Conservation (phyloP, 306 rosid species). For the Lotus japonicus region DNA sequence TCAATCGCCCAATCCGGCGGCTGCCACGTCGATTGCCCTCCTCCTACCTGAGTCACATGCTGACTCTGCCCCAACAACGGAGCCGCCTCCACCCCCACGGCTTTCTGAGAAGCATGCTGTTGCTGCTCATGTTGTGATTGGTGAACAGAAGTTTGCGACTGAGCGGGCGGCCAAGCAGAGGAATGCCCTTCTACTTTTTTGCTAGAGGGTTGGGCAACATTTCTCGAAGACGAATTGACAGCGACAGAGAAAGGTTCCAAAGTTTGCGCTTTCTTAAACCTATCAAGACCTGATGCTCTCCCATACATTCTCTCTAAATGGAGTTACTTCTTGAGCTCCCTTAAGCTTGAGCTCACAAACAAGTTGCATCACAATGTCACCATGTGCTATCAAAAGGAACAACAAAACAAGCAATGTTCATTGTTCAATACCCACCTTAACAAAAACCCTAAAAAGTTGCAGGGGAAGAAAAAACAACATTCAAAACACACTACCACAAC, state of each 20-base stretch:
- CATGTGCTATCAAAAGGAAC: slow-evolving; percentile 6
- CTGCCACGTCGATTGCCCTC: slow-evolving; percentile 89
- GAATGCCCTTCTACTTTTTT: slow-evolving; percentile 41
- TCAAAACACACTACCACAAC: neutral
- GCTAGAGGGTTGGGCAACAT: slow-evolving; percentile 31
- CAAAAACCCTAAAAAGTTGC: slow-evolving; percentile 14
- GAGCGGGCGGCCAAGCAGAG: slow-evolving; percentile 32
- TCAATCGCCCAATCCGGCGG: slow-evolving; percentile 98
- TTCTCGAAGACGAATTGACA: slow-evolving; percentile 38
- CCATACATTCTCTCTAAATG: slow-evolving; percentile 66
- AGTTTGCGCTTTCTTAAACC: slow-evolving; percentile 90
- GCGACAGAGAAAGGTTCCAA: slow-evolving; percentile 79
- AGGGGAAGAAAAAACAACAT: neutral
- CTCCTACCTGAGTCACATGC: slow-evolving; percentile 70
- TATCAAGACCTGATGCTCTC: slow-evolving; percentile 79
- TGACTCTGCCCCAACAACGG: slow-evolving; percentile 60
- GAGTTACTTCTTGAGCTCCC: slow-evolving; percentile 20
- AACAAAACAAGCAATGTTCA: neutral
- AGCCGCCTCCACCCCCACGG: slow-evolving; percentile 49
- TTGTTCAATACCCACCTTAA: neutral
- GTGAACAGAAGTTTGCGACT: slow-evolving; percentile 16
- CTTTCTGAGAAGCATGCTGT: slow-evolving; percentile 35
- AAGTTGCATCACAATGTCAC: slow-evolving; percentile 28
- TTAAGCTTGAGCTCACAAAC: slow-evolving; percentile 28
- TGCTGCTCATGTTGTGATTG: slow-evolving; percentile 38